These are phyloP conservation scores for Corymbia citriodora DNA, from an alignment of 441 rosid species.

Conservation along the genomic window DNA sequence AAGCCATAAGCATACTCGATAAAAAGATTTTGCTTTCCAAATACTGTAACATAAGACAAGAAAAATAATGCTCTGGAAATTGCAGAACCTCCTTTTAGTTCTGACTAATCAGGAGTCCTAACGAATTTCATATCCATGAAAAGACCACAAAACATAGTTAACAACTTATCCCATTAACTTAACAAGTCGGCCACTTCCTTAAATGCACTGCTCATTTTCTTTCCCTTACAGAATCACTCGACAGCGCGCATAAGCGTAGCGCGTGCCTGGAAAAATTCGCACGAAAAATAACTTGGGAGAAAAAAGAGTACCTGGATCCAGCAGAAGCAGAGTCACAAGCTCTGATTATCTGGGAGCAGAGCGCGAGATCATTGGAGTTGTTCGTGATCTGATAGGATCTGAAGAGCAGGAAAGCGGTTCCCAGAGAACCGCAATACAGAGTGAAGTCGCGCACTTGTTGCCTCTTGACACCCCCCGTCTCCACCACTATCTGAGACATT, in stretches of 20 bases:
- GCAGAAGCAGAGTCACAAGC: conserved; percentile 42
- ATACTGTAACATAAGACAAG: neutral
- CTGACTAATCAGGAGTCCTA: neutral
- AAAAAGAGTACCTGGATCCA: conserved; percentile 21
- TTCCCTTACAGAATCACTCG: neutral
- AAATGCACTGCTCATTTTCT: neutral
- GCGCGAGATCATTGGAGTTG: conserved; percentile 36
- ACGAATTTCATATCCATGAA: neutral
- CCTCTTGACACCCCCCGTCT: conserved; percentile 42
- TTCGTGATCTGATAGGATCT: conserved; percentile 33
- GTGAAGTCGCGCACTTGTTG: conserved; percentile 39
- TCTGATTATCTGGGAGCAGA: conserved; percentile 39
- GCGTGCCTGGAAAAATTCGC: neutral
- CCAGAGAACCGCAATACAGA: conserved; percentile 44
- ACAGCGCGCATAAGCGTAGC: neutral
- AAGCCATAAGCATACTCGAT: neutral
- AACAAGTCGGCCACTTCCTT: neutral
- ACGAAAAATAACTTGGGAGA: neutral
- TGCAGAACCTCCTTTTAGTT: neutral
- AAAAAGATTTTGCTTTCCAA: neutral
- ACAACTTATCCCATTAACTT: neutral
- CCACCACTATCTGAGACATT: conserved; percentile 32
- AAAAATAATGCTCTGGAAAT: neutral
- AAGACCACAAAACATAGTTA: neutral
- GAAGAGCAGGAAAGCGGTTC: conserved; percentile 45